Evolutionary conservation across 371 early-diverging fungal genomes (phyloP).

Genomic region (Capniomyces stellatus): DNA sequence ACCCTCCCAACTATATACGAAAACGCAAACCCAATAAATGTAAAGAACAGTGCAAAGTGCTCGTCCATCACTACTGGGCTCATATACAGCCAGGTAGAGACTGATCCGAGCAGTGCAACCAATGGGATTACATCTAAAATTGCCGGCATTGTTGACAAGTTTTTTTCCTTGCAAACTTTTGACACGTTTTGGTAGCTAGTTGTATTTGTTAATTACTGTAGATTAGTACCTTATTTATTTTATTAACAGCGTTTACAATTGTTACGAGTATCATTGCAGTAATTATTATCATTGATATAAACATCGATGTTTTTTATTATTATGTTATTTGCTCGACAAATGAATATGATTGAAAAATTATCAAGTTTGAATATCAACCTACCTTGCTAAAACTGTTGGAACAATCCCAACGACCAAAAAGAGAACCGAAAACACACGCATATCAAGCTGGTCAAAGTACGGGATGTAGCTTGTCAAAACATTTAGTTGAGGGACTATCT

Average conservation of each 20-base stretch:
- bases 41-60: conserved; percentile 44
- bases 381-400: conserved; percentile 37
- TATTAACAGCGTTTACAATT: too few species aligned
- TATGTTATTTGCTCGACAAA: too few species aligned
- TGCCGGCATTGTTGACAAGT: conserved; percentile 31
- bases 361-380: too few species aligned
- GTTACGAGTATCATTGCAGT: too few species aligned
- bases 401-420: conserved; percentile 33
- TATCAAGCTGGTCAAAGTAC: conserved; percentile 19
- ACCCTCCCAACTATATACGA: conserved; percentile 69
- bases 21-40: conserved; percentile 56
- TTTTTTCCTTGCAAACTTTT: conserved; percentile 28
- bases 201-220: too few species aligned
- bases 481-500: neutral
- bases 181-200: conserved; percentile 36
- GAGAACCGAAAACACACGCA: conserved; percentile 40
- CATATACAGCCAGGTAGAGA: conserved; percentile 45
- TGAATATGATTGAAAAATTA: too few species aligned
- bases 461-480: neutral
- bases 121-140: conserved; percentile 45
- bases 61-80: conserved; percentile 44
- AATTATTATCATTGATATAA: too few species aligned
- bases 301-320: too few species aligned
- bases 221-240: too few species aligned
- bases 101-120: conserved; percentile 29